phyloP scores from a whole-genome alignment of 2,329 filamentous ascomycete species.

The Raffaelea arxii region DNA sequence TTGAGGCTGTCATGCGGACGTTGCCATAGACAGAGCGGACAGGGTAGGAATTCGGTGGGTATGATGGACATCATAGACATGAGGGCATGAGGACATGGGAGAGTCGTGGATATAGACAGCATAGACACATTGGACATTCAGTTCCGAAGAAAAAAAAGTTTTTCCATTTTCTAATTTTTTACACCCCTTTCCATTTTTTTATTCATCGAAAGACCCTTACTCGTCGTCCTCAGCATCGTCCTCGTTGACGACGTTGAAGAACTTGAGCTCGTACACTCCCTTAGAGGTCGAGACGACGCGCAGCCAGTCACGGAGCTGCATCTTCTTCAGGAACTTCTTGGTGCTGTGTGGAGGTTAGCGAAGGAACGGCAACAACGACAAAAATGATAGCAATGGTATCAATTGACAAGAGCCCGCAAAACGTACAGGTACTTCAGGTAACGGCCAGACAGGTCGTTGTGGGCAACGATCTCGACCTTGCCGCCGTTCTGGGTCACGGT shows the following conservation, averaged over 20 bases:
- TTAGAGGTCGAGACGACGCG: conserved; percentile 96
- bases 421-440: conserved; percentile 99
- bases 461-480: conserved; percentile 95
- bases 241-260: conserved; percentile 99
- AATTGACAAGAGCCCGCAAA: neutral
- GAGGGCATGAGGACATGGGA: neutral
- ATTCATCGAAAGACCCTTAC: no score
- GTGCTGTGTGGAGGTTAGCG: conserved; percentile 49
- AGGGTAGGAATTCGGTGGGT: neutral
- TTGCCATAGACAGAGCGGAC: conserved; percentile 29
- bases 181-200: neutral
- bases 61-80: neutral
- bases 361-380: neutral
- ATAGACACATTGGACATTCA: no score
- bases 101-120: no score
- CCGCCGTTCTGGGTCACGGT: conserved; percentile 83
- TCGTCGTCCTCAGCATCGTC: conserved; percentile 97
- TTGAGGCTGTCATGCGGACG: conserved; percentile 79
- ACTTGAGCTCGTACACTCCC: conserved; percentile 99
- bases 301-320: conserved; percentile 99
- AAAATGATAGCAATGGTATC: neutral
- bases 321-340: conserved; percentile 99
- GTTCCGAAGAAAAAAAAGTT: no score
- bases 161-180: neutral
- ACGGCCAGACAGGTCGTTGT: conserved; percentile 96